These are phyloP conservation scores for Ophioceras dolichostomum DNA, from an alignment of 2,329 filamentous ascomycete species.

Conservation along the genomic window DNA sequence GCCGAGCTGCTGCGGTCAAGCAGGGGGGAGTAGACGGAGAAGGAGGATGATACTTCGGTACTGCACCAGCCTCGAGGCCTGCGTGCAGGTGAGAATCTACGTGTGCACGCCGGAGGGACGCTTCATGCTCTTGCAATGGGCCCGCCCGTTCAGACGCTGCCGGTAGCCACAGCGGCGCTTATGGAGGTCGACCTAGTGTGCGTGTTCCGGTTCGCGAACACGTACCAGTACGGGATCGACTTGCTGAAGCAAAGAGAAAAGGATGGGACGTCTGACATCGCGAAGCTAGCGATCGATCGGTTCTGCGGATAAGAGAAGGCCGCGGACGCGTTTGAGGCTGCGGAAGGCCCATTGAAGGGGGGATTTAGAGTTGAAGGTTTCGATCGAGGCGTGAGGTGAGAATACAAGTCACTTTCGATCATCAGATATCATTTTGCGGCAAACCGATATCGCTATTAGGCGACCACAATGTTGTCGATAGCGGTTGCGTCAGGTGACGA, in stretches of 20 bases:
- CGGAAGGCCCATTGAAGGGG: conserved; percentile 60
- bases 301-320: conserved; percentile 52
- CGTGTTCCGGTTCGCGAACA: conserved; percentile 36
- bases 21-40: too few species aligned
- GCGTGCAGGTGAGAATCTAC: conserved; percentile 64
- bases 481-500: too few species aligned
- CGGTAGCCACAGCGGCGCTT: conserved; percentile 31
- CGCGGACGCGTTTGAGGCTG: conserved; percentile 60
- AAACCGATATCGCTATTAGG: too few species aligned
- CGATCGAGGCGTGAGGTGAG: conserved; percentile 37
- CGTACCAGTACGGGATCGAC: conserved; percentile 10
- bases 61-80: conserved; percentile 65
- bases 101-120: conserved; percentile 36
- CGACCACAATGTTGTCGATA: too few species aligned
- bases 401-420: too few species aligned
- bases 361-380: conserved; percentile 63
- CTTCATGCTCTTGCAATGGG: conserved; percentile 46
- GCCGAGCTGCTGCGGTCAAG: conserved; percentile 29
- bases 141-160: conserved; percentile 39
- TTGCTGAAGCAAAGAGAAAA: conserved; percentile 32
- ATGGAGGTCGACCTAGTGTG: conserved; percentile 43
- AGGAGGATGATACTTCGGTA: too few species aligned
- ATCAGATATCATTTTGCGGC: too few species aligned
- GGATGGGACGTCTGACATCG: conserved; percentile 44
- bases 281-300: conserved; percentile 58